phyloP scores from a whole-genome alignment of 805 yeast genomes.

The Myxozyma mucilagina region DNA sequence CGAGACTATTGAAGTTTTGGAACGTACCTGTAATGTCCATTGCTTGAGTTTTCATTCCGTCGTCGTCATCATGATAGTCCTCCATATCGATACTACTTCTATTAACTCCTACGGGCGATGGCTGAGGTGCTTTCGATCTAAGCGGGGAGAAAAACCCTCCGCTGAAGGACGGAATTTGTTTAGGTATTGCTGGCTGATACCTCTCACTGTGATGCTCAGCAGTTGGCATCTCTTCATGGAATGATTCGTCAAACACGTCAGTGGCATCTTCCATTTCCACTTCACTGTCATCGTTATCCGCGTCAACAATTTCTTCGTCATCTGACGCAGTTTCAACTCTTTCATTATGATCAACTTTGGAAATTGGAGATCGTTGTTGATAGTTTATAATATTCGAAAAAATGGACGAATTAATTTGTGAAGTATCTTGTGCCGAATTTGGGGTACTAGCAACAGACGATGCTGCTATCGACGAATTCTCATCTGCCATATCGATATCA shows the following conservation, averaged over 20 bases:
- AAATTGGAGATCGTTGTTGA: not conserved
- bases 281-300: conserved; percentile 16
- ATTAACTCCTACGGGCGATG: not conserved
- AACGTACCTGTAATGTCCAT: conserved; percentile 30
- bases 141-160: conserved; percentile 11
- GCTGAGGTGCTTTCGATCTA: not conserved
- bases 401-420: not conserved
- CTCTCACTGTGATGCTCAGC: not conserved
- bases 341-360: not conserved
- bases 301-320: not conserved
- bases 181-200: not conserved
- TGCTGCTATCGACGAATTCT: conserved; percentile 1
- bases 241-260: conserved; percentile 30
- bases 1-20: conserved; percentile 9
- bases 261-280: conserved; percentile 35
- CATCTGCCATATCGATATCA: conserved; percentile 20
- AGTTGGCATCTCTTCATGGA: conserved; percentile 2
- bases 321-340: not conserved
- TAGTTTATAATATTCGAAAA: not conserved
- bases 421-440: not conserved
- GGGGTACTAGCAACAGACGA: conserved; percentile 7
- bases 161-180: not conserved
- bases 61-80: not conserved
- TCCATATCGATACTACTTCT: not conserved
- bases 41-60: conserved; percentile 15